Evolutionary conservation across 2,329 filamentous ascomycete species (phyloP).

Genomic region (Emericellopsis cladophorae): DNA sequence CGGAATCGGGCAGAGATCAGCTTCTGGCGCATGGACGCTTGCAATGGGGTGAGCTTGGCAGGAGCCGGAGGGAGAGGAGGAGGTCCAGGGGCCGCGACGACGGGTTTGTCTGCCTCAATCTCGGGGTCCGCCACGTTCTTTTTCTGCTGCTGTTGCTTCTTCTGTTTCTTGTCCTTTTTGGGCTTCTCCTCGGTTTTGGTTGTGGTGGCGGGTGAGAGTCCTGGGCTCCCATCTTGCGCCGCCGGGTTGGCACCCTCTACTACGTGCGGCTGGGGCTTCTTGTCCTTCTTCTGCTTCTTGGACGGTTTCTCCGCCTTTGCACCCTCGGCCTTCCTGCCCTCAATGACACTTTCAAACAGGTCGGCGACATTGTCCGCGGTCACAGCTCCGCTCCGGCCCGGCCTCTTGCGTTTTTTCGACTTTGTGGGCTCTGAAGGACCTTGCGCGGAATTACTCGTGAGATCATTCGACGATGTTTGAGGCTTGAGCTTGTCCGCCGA

Average conservation of each 20-base stretch:
- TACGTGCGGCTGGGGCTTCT: conserved; percentile 4
- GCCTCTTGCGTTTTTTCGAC: conserved; percentile 46
- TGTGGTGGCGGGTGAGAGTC: conserved; percentile 13
- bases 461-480: conserved; percentile 29
- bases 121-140: background rate
- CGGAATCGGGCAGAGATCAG: conserved; percentile 91
- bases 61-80: conserved; percentile 27
- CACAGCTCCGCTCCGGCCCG: conserved; percentile 28
- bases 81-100: conserved; percentile 10
- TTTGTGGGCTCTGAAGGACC: conserved; percentile 19
- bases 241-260: conserved; percentile 15
- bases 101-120: conserved; percentile 8
- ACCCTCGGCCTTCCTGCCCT: conserved; percentile 39
- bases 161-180: conserved; percentile 22
- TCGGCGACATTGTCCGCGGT: conserved; percentile 61
- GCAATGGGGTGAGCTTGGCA: conserved; percentile 69
- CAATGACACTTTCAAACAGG: conserved; percentile 70
- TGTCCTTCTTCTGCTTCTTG: conserved; percentile 18
- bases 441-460: no score
- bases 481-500: conserved; percentile 58
- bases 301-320: conserved; percentile 7
- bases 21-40: conserved; percentile 90
- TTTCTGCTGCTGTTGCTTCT: conserved; percentile 9
- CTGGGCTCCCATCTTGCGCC: conserved; percentile 6
- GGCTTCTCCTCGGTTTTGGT: conserved; percentile 17